Conservation (phyloP, 2,329 filamentous ascomycete species). For the Arthrinium phaeospermum region DNA sequence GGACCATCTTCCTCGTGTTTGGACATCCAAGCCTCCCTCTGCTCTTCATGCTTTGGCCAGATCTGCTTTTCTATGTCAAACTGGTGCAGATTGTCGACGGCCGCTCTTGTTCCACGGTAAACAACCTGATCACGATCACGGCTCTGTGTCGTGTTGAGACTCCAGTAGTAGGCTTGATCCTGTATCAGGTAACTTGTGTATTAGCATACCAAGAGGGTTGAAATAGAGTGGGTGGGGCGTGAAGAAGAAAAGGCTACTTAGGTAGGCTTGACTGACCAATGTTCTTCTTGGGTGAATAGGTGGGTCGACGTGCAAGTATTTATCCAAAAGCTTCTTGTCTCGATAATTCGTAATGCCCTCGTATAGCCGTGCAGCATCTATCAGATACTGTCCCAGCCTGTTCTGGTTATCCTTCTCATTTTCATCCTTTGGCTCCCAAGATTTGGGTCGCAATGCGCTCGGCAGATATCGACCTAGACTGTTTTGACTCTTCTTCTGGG, state of each 20-base stretch:
- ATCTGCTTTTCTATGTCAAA: constrained; percentile 21
- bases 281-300: constrained; percentile 51
- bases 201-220: background rate
- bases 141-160: constrained; percentile 43
- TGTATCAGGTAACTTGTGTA: background rate
- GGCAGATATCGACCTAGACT: no score
- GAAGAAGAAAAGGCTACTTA: no score
- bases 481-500: no score
- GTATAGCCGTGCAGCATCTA: constrained; percentile 30
- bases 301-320: constrained; percentile 40
- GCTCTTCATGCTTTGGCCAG: background rate
- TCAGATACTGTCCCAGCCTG: constrained; percentile 37
- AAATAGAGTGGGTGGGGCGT: no score
- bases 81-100: constrained; percentile 30
- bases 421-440: no score
- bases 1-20: background rate
- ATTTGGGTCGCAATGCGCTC: no score
- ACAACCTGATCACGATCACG: constrained; percentile 51
- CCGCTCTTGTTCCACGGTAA: constrained; percentile 42
- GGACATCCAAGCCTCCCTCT: constrained; percentile 10
- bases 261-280: constrained; percentile 33
- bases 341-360: constrained; percentile 44
- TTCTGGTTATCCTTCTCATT: constrained; percentile 4
- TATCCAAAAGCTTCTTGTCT: constrained; percentile 41
- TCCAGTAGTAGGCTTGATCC: constrained; percentile 52